Percentiles rank a stretch among this genome's conserved stretches.
phyloP scores from a whole-genome alignment of 768 basidiomycete genomes.

The Phaeotremella fagi region DNA sequence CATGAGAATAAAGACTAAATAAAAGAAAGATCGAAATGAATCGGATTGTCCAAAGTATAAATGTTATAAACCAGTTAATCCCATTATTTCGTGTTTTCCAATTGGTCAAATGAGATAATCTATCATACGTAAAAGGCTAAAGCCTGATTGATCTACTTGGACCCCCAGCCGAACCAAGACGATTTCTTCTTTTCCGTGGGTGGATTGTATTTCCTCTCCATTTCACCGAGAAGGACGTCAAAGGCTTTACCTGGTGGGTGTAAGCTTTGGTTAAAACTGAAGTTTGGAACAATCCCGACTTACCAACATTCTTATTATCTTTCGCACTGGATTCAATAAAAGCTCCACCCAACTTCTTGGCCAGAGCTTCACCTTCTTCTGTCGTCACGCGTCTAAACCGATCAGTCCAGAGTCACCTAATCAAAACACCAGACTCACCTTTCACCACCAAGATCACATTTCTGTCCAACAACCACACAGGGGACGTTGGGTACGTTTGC shows the following conservation, averaged over 20 bases:
- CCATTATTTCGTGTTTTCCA: no score
- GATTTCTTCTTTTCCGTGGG: conserved; percentile 47
- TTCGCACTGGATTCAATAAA: conserved; percentile 88
- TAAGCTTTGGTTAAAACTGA: no score
- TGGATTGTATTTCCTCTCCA: conserved; percentile 47
- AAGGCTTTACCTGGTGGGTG: conserved; percentile 43
- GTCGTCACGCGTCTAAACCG: conserved; percentile 63
- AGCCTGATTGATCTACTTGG: conserved; percentile 12
- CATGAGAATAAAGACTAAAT: no score
- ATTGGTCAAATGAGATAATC: no score
- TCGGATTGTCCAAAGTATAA: no score
- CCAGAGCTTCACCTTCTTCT: conserved; percentile 70
- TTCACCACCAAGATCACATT: conserved; percentile 67
- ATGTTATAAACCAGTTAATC: no score
- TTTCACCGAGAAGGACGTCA: conserved; percentile 44
- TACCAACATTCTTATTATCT: conserved; percentile 79
- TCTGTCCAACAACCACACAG: conserved; percentile 90
- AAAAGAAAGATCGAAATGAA: no score
- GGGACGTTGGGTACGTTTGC: conserved; percentile 78
- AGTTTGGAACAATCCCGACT: conserved; percentile 54
- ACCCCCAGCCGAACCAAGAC: conserved; percentile 40
- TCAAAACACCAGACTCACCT: conserved; percentile 55
- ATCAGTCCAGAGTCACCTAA: conserved; percentile 2
- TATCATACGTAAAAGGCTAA: no score
- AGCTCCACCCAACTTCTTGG: conserved; percentile 65